phyloP scores from a whole-genome alignment of 2,329 filamentous ascomycete species.

The Neocucurbitaria cava region DNA sequence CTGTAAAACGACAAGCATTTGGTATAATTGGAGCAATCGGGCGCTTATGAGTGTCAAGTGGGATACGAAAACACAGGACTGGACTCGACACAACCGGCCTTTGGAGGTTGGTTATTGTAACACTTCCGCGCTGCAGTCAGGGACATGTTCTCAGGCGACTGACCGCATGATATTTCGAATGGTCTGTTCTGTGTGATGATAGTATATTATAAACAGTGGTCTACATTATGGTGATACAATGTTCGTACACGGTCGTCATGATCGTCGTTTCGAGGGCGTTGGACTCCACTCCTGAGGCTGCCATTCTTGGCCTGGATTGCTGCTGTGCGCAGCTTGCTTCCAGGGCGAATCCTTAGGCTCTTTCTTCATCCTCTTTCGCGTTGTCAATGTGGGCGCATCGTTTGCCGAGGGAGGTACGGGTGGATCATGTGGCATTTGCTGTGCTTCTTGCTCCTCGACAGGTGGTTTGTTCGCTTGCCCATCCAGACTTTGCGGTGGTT shows the following conservation, averaged over 20 bases:
- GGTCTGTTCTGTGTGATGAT: no score
- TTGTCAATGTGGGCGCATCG: constrained; percentile 26
- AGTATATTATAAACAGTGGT: no score
- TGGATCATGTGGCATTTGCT: constrained; percentile 27
- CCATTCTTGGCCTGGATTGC: constrained; percentile 54
- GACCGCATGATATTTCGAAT: no score
- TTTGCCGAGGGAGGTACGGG: constrained; percentile 26
- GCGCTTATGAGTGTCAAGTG: no score
- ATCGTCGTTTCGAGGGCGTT: constrained; percentile 44
- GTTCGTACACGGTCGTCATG: background rate
- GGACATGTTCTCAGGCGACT: no score
- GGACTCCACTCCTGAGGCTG: constrained; percentile 57
- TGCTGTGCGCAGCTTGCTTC: constrained; percentile 47
- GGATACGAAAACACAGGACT: no score
- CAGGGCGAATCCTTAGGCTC: constrained; percentile 50
- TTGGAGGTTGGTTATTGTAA: no score
- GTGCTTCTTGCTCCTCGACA: constrained; percentile 1
- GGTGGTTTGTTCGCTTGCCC: constrained; percentile 8
- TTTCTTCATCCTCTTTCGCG: constrained; percentile 29
- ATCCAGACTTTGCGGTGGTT: constrained; percentile 6
- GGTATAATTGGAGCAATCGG: no score
- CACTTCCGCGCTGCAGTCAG: no score
- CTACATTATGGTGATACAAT: no score
- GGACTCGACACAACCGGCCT: no score
- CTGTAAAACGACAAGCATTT: no score